Evolutionary conservation across 2,329 filamentous ascomycete genomes (phyloP).

Genomic region (Helminthosporium solani): DNA sequence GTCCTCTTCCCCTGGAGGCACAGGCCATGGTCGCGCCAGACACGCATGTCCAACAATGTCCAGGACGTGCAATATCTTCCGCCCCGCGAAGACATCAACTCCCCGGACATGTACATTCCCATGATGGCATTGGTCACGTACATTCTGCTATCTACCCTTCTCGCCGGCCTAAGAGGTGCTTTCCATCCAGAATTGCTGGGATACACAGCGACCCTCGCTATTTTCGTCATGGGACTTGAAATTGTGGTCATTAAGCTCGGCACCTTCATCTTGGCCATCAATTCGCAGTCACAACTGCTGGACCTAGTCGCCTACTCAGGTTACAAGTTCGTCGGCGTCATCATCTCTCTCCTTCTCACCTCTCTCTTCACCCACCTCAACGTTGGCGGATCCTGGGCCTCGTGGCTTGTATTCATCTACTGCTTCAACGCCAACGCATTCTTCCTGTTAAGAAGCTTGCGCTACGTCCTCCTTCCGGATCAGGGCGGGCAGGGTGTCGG

Average conservation of each 20-base stretch:
- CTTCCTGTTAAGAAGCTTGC: slow-evolving; percentile 89
- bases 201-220: slow-evolving; percentile 80
- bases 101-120: slow-evolving; percentile 98
- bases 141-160: slow-evolving; percentile 85
- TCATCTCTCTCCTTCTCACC: slow-evolving; percentile 77
- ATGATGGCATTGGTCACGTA: slow-evolving; percentile 97
- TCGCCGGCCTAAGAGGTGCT: slow-evolving; percentile 84
- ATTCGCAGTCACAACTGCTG: slow-evolving; percentile 87
- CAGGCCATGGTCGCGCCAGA: slow-evolving; percentile 93
- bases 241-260: slow-evolving; percentile 89
- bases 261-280: slow-evolving; percentile 91
- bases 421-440: slow-evolving; percentile 93
- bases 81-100: slow-evolving; percentile 93
- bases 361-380: slow-evolving; percentile 64
- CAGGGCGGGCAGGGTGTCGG: slow-evolving; percentile 24
- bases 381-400: slow-evolving; percentile 83
- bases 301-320: slow-evolving; percentile 95
- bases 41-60: slow-evolving; percentile 61
- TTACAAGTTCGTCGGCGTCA: slow-evolving; percentile 98
- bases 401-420: slow-evolving; percentile 87
- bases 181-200: slow-evolving; percentile 95
- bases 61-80: slow-evolving; percentile 75
- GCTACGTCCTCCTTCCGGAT: slow-evolving; percentile 93
- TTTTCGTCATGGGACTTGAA: slow-evolving; percentile 81
- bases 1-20: slow-evolving; percentile 98